Evolutionary conservation across 2,329 filamentous ascomycete genomes (phyloP), one percentile per base, ranked within the genome.

Genomic region (Cylindrodendrum hubeiense): DNA sequence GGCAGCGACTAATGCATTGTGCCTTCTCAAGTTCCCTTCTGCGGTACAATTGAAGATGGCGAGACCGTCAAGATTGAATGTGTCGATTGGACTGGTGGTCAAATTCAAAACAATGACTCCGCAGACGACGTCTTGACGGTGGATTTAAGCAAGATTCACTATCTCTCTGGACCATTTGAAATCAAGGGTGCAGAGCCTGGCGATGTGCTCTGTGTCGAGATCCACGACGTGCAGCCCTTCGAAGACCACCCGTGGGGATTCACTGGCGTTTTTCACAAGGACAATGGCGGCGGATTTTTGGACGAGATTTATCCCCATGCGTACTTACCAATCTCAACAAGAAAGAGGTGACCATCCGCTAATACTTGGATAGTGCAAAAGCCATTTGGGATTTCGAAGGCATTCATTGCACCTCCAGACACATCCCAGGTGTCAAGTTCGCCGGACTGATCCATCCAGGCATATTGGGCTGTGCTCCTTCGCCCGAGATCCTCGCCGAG

Each of bases 11-110:
- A 7, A n/a, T 5, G 17, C 22, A 5, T 22, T 4, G n/a, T 60
- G 61, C 46, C 59, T 22, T 9, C 28, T 39, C 4, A 66, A 96
- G 93, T 97, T 55, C 95, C 95, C 0, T 89, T 87, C 60, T 86
- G 85, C 54, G 92, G 85, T 33, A 89, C 86, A 1, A 94, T 98
- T 74, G 90, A 92, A 73, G 90, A 95, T 75, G 91, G 91, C 30
- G 95, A 97, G 81, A 93, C 93, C 0, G 94, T 97, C 70, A 97
- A 97, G 80, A 97, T 97, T 70, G 93, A 97, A 84, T 97, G 95
- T 75, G 84, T 96, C 8, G 93, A 97, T 81, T 97, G 93, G 90
- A 90, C 89, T 5, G 89, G 89, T 22, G 94, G 94, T 2, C 94
- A 97, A 74, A 97, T 97, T 74, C 86, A 88, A 60, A 97, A 98